A percentile compares a stretch with the other conserved stretches of the same genome.
Evolutionary conservation across 108 stramenopile species (phyloP).

Genomic region (Schizochytrium sp.): DNA sequence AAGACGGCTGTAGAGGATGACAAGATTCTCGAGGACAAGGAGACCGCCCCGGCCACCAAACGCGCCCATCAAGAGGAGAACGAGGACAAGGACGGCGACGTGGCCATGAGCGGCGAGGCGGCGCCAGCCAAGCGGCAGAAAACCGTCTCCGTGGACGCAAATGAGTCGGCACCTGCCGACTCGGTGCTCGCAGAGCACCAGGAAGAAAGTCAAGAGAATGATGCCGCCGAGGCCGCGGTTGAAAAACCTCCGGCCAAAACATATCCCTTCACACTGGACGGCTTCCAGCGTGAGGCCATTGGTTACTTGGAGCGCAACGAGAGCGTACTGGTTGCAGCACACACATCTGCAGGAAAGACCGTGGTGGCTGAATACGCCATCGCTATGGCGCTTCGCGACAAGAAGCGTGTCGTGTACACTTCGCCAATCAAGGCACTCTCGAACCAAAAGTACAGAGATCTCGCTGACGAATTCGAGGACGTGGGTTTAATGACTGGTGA

Average conservation of each 20-base stretch:
- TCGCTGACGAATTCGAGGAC: constrained; percentile 80
- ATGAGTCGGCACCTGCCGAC: too few species aligned
- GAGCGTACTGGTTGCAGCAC: constrained; percentile 87
- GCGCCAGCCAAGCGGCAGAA: not conserved
- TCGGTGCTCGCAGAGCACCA: too few species aligned
- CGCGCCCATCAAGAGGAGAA: not conserved
- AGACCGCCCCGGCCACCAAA: too few species aligned
- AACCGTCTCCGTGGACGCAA: too few species aligned
- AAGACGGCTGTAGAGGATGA: not conserved
- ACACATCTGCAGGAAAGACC: constrained; percentile 87
- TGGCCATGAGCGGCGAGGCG: not conserved
- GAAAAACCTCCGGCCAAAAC: constrained; percentile 58
- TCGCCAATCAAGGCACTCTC: constrained; percentile 95
- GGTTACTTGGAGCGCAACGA: constrained; percentile 81
- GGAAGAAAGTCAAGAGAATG: too few species aligned
- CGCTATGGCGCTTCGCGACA: constrained; percentile 79
- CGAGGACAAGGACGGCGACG: not conserved
- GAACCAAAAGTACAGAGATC: constrained; percentile 97
- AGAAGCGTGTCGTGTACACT: constrained; percentile 92
- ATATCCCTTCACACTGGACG: constrained; percentile 88
- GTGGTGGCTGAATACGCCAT: constrained; percentile 82
- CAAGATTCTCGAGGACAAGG: too few species aligned
- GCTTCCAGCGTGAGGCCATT: constrained; percentile 85
- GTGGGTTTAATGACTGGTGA: constrained; percentile 98
- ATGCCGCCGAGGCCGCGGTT: not conserved